Base-by-base conservation (phyloP, 768 basidiomycete genomes). In the Amanita brunnescens region DNA sequence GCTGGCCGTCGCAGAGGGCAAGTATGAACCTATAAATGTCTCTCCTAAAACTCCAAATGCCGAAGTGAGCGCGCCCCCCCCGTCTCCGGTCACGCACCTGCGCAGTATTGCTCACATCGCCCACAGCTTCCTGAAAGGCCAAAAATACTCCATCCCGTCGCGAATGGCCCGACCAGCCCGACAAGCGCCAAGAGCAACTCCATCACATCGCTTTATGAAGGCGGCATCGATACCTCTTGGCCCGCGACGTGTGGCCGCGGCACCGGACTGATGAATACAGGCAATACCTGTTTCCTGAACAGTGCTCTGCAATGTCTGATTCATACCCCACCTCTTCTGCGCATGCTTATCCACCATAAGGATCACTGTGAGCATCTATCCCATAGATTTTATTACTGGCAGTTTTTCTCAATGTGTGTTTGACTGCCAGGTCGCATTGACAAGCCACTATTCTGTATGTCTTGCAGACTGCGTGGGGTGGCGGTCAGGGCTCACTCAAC, bases 251-350 rank as follows among this genome's bases (percentile, higher is more conserved):
- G 62, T 45, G 68, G 61, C 48, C 63, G 77, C 46, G 86, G 79
- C 35, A 66, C 62, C 45, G 93, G 93, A 1, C 70, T 97, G 41
- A 74, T 79, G 61, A 97, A 97, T 67, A 84, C 71, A 23, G 91
- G 91, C 41, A 98, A 97, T 62, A 95, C 91, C 1, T 99, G 96
- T 67, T 99, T 95, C 66, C 72, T 97, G 59, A 99, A 99, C 65
- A 92, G 91, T 57, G 89, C 86, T 18, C 69, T 98, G 44, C 96
- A 99, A 70, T 92, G 91, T 59, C 77, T 98, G 45, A 67, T 96
- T 12, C 93, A 98, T 61, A 97, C 95, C 0, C 83, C 93, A 7
- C 91, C 94, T 2, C 75, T 99, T 21, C 73, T 92, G 33, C 78
- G 75, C 54, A 61, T 86, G 38, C 64, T 91, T 34, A 47, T 68